Evolutionary conservation across 371 early-diverging fungal genomes (phyloP).

Genomic region (Sporodiniella umbellata): DNA sequence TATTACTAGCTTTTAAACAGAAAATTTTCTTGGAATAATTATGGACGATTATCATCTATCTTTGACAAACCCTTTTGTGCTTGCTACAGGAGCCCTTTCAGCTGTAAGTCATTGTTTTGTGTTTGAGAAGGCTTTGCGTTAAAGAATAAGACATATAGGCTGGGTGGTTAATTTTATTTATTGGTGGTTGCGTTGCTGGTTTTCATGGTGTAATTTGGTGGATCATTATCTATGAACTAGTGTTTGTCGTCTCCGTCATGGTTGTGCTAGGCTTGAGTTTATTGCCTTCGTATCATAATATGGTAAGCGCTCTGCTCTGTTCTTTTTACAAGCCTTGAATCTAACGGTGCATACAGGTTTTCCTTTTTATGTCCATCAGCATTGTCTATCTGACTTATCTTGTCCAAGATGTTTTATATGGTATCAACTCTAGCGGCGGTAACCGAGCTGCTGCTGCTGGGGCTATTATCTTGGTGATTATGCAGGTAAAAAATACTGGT

Average conservation of each 20-base stretch:
- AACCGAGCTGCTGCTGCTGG: conserved; percentile 55
- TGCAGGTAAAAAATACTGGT: no score
- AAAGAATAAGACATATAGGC: conserved; percentile 24
- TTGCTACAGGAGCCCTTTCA: conserved; percentile 8
- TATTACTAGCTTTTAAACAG: not conserved
- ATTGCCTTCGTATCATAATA: conserved; percentile 23
- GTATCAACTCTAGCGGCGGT: conserved; percentile 9
- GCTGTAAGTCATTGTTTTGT: conserved; percentile 9
- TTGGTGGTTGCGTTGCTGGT: conserved; percentile 56
- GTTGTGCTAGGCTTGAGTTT: conserved; percentile 22
- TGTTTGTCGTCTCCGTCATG: conserved; percentile 44
- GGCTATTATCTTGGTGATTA: conserved; percentile 56
- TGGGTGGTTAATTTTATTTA: conserved; percentile 69
- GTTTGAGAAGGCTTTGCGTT: not conserved
- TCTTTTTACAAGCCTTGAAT: not conserved
- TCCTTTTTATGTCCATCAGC: conserved; percentile 54
- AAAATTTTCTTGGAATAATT: not conserved
- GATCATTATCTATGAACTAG: conserved; percentile 58
- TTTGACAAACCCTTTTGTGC: conserved; percentile 13
- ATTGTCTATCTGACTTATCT: conserved; percentile 49
- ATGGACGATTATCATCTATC: conserved; percentile 10
- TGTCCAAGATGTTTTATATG: conserved; percentile 21
- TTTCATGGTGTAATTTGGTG: conserved; percentile 50
- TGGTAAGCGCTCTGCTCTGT: conserved; percentile 15
- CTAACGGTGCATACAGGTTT: conserved; percentile 29